Evolutionary conservation across 495 filamentous ascomycete genomes (phyloP).

Genomic region (Hypoxylon trugodes): DNA sequence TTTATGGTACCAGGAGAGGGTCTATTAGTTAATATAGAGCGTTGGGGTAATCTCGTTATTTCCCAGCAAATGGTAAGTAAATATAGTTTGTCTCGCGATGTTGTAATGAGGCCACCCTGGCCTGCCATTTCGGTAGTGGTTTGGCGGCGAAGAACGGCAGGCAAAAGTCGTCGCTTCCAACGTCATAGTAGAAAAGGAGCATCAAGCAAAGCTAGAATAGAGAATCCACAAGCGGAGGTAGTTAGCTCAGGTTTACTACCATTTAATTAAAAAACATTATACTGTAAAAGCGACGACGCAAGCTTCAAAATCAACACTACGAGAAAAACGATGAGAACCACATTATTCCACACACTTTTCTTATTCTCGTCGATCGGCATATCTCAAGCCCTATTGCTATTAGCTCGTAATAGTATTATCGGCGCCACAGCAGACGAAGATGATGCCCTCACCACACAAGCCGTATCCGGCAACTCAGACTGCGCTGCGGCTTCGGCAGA

Average conservation of each 20-base stretch:
- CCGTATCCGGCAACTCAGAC: slow-evolving; percentile 15
- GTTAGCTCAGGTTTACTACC: neutral
- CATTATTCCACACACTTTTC: neutral
- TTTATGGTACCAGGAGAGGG: slow-evolving; percentile 5
- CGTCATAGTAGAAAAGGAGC: neutral
- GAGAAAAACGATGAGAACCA: neutral
- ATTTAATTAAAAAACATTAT: neutral
- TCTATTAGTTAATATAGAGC: slow-evolving; percentile 12
- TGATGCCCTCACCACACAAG: neutral
- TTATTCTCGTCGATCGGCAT: neutral
- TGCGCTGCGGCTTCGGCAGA: slow-evolving; percentile 17
- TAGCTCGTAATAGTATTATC: neutral
- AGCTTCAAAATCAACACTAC: neutral
- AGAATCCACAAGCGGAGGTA: neutral
- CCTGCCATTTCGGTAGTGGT: neutral
- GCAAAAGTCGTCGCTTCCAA: neutral
- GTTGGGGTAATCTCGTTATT: slow-evolving; percentile 6
- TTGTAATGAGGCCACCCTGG: slow-evolving; percentile 16
- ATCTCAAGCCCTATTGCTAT: neutral
- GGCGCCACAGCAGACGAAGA: neutral
- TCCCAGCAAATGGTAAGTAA: slow-evolving; percentile 19
- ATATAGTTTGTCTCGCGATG: neutral
- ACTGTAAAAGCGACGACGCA: neutral
- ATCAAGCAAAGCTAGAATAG: neutral
- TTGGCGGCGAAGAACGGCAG: neutral